Percentiles rank a stretch among this genome's conserved stretches.
Evolutionary conservation across 768 basidiomycete genomes (phyloP).

Genomic region (Infundibulicybe gibba): DNA sequence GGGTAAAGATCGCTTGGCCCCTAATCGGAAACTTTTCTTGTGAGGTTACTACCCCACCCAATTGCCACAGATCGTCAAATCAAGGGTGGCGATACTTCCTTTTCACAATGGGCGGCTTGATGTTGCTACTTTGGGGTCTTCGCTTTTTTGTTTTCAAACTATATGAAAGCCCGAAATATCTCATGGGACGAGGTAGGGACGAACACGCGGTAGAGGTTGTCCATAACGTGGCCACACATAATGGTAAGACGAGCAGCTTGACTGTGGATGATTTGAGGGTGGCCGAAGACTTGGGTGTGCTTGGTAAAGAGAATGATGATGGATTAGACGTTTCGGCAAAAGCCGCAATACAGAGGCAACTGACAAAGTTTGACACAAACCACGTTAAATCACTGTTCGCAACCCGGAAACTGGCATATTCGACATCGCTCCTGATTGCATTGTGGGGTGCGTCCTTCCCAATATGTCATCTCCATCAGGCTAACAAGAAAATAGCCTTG

Average conservation of each 20-base stretch:
- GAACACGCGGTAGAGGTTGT: conserved; percentile 58
- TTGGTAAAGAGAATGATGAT: conserved; percentile 2
- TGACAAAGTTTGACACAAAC: conserved; percentile 25
- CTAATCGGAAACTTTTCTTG: conserved; percentile 71
- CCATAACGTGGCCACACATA: conserved; percentile 58
- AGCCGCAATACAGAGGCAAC: conserved; percentile 30
- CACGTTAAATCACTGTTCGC: conserved; percentile 62
- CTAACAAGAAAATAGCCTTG: conserved; percentile 38
- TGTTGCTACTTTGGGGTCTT: conserved; percentile 56
- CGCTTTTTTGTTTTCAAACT: conserved; percentile 68
- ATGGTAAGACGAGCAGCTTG: conserved; percentile 46
- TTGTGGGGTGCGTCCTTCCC: conserved; percentile 35
- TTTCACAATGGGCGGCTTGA: conserved; percentile 69
- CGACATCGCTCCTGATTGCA: conserved; percentile 59
- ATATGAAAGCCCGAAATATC: conserved; percentile 68
- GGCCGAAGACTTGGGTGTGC: conserved; percentile 10
- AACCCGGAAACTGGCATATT: conserved; percentile 60
- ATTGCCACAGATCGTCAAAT: conserved; percentile 49
- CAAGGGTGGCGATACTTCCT: conserved; percentile 77
- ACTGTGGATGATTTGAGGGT: conserved; percentile 46
- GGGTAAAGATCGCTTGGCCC: conserved; percentile 64
- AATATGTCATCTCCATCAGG: not conserved
- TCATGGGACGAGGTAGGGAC: conserved; percentile 66
- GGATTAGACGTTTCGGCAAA: conserved; percentile 8
- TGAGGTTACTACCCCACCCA: conserved; percentile 19